Percentiles rank a stretch among this genome's conserved stretches.
phyloP scores from a whole-genome alignment of 208 protist species.

The Tritrichomonas musculus region DNA sequence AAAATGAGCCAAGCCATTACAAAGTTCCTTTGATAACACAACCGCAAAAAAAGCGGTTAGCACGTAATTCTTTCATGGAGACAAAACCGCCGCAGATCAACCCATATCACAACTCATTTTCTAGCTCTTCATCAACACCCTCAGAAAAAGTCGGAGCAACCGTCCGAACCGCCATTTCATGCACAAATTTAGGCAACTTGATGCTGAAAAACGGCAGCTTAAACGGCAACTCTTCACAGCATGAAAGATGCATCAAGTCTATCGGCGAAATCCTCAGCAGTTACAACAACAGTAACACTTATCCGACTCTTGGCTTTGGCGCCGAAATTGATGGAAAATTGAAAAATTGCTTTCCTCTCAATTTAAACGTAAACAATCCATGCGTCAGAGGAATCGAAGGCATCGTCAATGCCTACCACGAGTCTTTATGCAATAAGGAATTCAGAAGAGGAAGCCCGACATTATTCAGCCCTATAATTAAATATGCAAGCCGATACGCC shows the following conservation, averaged over 20 bases:
- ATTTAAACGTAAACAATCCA: slow-evolving; percentile 38
- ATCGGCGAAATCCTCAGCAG: slow-evolving; percentile 32
- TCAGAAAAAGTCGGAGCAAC: too few species aligned
- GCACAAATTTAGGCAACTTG: too few species aligned
- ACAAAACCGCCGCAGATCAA: slow-evolving; percentile 38
- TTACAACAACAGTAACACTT: slow-evolving; percentile 41
- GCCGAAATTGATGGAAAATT: neutral
- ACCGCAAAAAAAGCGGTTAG: too few species aligned
- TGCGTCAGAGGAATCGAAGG: slow-evolving; percentile 48
- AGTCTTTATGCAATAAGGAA: slow-evolving; percentile 42
- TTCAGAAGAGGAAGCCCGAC: slow-evolving; percentile 62
- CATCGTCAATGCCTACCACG: slow-evolving; percentile 52
- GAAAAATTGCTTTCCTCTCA: slow-evolving; percentile 38
- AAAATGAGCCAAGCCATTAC: too few species aligned
- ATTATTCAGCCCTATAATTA: slow-evolving; percentile 53
- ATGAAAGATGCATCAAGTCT: slow-evolving; percentile 15
- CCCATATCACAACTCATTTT: neutral
- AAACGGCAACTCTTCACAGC: too few species aligned
- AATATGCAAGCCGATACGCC: slow-evolving; percentile 33
- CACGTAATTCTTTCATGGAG: too few species aligned
- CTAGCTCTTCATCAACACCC: neutral
- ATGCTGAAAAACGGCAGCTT: too few species aligned
- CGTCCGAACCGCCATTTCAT: too few species aligned
- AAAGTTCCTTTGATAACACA: too few species aligned
- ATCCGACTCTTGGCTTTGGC: slow-evolving; percentile 41